phyloP scores from a whole-genome alignment of 2,329 filamentous ascomycete genomes.

The Cladophialophora carrionii region DNA sequence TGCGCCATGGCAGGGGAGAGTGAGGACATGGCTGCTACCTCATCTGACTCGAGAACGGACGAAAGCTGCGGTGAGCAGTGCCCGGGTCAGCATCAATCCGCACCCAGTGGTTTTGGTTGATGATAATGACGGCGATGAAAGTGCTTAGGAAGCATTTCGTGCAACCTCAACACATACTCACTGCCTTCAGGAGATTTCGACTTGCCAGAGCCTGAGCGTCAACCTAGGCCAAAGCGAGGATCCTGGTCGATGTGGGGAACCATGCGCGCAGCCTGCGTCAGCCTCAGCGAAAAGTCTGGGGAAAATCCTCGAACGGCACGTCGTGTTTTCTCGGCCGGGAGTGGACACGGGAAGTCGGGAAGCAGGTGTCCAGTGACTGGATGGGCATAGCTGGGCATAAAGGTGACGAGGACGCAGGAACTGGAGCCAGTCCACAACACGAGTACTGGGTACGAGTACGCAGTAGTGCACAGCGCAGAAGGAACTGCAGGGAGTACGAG shows the following conservation, averaged over 20 bases:
- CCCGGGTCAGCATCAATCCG: conserved; percentile 2
- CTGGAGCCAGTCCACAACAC: background rate
- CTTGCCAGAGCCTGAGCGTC: background rate
- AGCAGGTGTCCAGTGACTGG: background rate
- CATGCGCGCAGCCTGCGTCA: background rate
- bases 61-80: background rate
- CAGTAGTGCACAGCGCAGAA: too few relatives aligned
- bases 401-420: background rate
- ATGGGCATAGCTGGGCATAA: background rate
- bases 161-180: background rate
- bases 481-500: background rate
- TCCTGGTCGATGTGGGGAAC: conserved; percentile 18
- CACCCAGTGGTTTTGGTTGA: background rate
- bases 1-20: conserved; percentile 32
- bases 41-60: conserved; percentile 1
- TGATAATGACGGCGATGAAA: background rate
- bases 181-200: background rate
- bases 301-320: background rate
- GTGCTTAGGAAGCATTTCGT: background rate
- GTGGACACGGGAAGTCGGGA: background rate
- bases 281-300: background rate
- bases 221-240: background rate
- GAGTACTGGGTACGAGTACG: too few relatives aligned
- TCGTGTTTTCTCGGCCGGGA: background rate
- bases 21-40: conserved; percentile 24